phyloP scores from a whole-genome alignment of 192 early-diverging fungal species.

The Coemansia sp. region DNA sequence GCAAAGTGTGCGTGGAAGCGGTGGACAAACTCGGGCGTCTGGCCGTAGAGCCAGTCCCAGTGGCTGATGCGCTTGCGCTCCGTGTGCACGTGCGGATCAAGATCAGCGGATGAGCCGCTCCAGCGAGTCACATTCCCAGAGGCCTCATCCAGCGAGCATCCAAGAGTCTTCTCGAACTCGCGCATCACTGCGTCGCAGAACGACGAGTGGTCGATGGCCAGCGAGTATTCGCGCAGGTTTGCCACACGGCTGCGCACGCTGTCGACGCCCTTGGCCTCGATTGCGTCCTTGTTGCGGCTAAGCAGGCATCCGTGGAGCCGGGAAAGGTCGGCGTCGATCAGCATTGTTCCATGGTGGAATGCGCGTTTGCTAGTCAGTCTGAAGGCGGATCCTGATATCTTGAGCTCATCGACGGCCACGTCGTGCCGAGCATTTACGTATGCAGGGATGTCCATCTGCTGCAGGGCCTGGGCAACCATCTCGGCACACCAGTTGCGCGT shows the following conservation, averaged over 20 bases:
- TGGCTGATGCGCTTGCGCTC: constrained; percentile 58
- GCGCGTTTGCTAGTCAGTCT: constrained; percentile 80
- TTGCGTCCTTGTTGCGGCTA: constrained; percentile 52
- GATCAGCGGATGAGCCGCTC: constrained; percentile 7
- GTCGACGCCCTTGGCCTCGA: constrained; percentile 86
- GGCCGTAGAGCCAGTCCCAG: constrained; percentile 91
- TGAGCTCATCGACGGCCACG: constrained; percentile 79
- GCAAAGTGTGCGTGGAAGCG: constrained; percentile 29
- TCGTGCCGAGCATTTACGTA: constrained; percentile 87
- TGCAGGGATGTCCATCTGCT: constrained; percentile 74
- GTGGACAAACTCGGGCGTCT: constrained; percentile 87
- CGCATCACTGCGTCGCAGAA: constrained; percentile 77
- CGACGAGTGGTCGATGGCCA: constrained; percentile 75
- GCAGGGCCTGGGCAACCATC: constrained; percentile 75
- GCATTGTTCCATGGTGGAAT: constrained; percentile 98
- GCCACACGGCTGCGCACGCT: constrained; percentile 89
- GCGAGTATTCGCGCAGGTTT: constrained; percentile 77
- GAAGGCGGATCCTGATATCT: constrained; percentile 95
- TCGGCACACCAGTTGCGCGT: constrained; percentile 72
- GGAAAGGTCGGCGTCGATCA: constrained; percentile 84
- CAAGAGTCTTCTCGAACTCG: constrained; percentile 71
- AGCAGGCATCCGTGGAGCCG: constrained; percentile 57
- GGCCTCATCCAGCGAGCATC: constrained; percentile 9
- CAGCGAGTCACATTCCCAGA: constrained; percentile 6
- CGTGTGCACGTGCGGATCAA: constrained; percentile 20